Evolutionary conservation across 2,329 filamentous ascomycete genomes (phyloP), one percentile per base, ranked within the genome.

Genomic region (Scleromitrula shiraiana): DNA sequence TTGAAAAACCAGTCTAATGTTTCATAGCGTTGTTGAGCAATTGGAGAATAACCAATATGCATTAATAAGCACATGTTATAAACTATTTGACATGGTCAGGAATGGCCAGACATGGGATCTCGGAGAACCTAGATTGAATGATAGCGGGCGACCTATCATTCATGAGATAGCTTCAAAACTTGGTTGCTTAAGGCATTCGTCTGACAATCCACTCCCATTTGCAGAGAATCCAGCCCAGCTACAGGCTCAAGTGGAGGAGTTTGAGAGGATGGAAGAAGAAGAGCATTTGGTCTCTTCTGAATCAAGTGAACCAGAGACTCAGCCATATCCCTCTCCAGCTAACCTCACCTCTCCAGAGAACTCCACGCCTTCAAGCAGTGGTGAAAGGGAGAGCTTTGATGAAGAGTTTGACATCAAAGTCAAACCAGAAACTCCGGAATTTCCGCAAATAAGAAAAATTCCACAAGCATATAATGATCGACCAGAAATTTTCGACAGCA

Each of bases 91-190:
- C 45, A 82, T 83, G 78, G 73, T 83, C 38, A 71, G 76, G 52
- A 76, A 69, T 51, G 67, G 69, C 17, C 75, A 82, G 56, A 60
- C 68, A 2, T 83, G 79, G 79, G 75, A 78, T 10, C 67, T 82
- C 14, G 77, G 74, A n/a, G 77, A 82, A 57, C 78, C 78, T 3
- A 77, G 80, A 52, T 66, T 81, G 55, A 83, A 83, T 61, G 77
- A 80, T 53, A 70, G 76, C 44, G 77, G 77, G 27, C 75, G 79
- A 56, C 78, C 79, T 3, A 73, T 82, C 22, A 79, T 83, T 46
- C 79, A 83, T 65, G 76, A 82, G 60, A 82, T 83, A 50, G 78
- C 78, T 27, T 73, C 75, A 54, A 80, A 75, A 64, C 75, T 83
- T 23, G 78, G 78, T 39, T 82, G 78, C 67, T 79, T 82, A 57